phyloP scores from a whole-genome alignment of 1,139 yeast genomes.

The Meyerozyma carpophila region DNA sequence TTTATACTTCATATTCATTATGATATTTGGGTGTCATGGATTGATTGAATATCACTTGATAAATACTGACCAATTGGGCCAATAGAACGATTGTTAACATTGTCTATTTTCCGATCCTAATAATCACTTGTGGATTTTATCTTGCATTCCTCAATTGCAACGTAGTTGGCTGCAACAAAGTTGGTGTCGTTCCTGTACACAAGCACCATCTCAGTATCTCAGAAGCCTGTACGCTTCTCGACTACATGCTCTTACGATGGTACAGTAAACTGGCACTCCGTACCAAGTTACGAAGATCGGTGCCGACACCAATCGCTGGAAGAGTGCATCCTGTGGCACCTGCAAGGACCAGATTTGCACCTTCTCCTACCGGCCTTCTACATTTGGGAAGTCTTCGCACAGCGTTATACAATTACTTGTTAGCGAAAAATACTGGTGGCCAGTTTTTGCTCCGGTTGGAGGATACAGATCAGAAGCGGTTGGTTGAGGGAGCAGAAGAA shows the following conservation, averaged over 20 bases:
- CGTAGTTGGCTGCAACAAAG: too few species aligned
- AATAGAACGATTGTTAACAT: too few species aligned
- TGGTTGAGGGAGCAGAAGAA: conserved; percentile 76
- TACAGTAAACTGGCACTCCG: conserved; percentile 1
- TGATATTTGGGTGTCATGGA: too few species aligned
- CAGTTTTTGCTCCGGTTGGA: conserved; percentile 77
- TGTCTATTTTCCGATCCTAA: too few species aligned
- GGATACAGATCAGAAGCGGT: conserved; percentile 82
- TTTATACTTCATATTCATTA: too few species aligned
- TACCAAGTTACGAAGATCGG: neutral
- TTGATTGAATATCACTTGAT: too few species aligned
- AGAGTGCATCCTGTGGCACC: conserved; percentile 48
- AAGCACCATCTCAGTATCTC: neutral
- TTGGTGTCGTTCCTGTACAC: too few species aligned
- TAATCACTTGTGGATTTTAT: too few species aligned
- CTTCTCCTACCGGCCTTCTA: conserved; percentile 92
- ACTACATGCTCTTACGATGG: neutral
- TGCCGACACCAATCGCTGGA: conserved; percentile 3
- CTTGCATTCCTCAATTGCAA: too few species aligned
- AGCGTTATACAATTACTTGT: conserved; percentile 79
- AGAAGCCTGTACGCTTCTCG: neutral
- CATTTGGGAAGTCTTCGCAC: conserved; percentile 93
- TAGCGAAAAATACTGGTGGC: conserved; percentile 79
- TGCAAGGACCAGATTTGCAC: conserved; percentile 91
- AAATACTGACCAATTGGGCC: too few species aligned